Evolutionary conservation across 331 rosid genomes (phyloP), one percentile per base, ranked within the genome.

Genomic region (Spiraea crenata): DNA sequence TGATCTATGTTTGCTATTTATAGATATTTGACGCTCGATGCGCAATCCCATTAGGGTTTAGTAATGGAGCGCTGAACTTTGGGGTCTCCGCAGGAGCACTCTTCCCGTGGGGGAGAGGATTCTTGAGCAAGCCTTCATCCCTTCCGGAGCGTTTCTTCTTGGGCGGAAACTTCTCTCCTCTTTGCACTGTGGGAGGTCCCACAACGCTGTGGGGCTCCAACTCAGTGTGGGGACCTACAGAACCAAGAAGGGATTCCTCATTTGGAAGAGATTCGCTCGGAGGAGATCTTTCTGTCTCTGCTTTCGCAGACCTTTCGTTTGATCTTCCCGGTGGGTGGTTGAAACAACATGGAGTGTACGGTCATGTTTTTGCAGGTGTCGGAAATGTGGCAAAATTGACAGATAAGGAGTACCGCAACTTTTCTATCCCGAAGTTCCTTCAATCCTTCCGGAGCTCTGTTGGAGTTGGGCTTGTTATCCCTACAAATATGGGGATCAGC

Each of bases 111-210:
- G 97, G 99, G 35, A 79, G 66, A 41, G 97, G 89, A 59, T 95
- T 82, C 84, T 73, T 85, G 96, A 76, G 73, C 80, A 91, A 86
- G 83, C 90, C 95, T 67, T 83, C 97, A 34, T 91, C 99, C 55
- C 86, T 91, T 76, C 96, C 99, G 9, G 96, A 89, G 69, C 82
- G 97, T 74, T 95, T 95, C 82, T 95, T 87, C 89, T 75, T 95
- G 82, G 95, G 99, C 71, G 97, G 97, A 76, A 95, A 91, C 69
- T 87, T 91, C 91, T 91, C 99, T 85, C 97, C 97, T 38, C 83
- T 95, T 68, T 91, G 91, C 84, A 77, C 91, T 74, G 62, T 86
- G 15, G 97, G 96, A 47, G 96, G 99, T 39, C 96, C 95, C 66
- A 72, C 87, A 40, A 85, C 97, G 56, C 84, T 91, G 54, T 89